Base-by-base conservation (phyloP, 2,329 filamentous ascomycete species). In the Cladosporium sp. region DNA sequence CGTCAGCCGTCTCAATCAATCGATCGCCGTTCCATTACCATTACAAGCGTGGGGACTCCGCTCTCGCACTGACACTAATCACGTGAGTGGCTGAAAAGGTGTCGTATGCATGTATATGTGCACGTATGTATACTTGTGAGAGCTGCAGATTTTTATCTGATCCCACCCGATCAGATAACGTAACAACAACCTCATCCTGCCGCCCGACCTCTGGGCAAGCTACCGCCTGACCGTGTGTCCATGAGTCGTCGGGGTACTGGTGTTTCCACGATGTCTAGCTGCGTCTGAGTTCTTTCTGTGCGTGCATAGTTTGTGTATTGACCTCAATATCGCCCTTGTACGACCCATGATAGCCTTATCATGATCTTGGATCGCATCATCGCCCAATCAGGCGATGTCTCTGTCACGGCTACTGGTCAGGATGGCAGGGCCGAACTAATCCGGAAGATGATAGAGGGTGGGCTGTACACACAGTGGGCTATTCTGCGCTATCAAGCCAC, bases 401-500 rank as follows among this genome's bases (percentile, higher is more conserved):
- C 50, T 21, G 29, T 29, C 3, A 40, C 49, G 26, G 21, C 33
- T 44, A 35, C 35, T 16, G 60, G 52, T 50, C 33, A 40, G 31
- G 60, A 63, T 26, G 40, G 26, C 49, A 46, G 60, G 26, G 50
- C 21, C 11, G 60, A 63, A 50, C 31, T 63, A 16, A 31, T 63
- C 31, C 28, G 50, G 35, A 53, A 35, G 5, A 55, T 63, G 60
- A 55, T 56, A 23, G 60, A 44, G 14, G 60, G 60, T 21, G 23
- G 44, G 12, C 14, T 56, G 23, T 28, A 31, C 10, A 76, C 77
- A 4, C 69, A 78, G 63, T 70, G 71, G 49, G 75, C 81, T 23
- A 65, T 80, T 18, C 61, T 73, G 11, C 78, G 74, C 0, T 82
- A 82, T 61, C 81, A 82, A 62, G 46, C 75, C 2, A 77, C 78